Percentiles rank a stretch among this genome's conserved stretches.
Evolutionary conservation across 1,139 yeast species (phyloP).

Genomic region (Kluyveromyces marxianus): DNA sequence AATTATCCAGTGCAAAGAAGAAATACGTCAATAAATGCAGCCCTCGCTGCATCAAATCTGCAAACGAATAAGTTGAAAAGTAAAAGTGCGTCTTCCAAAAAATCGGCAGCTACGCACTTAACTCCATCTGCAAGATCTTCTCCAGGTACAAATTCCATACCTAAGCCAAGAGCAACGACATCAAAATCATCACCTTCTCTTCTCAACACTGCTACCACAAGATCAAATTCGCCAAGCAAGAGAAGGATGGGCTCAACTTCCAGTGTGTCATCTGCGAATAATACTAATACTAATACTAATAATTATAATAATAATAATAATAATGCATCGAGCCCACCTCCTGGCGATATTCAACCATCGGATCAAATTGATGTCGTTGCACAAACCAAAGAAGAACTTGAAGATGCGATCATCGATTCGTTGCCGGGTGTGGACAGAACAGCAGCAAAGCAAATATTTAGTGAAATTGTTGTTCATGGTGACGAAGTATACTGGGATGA

Average conservation of each 20-base stretch:
- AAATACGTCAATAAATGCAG: conserved; percentile 4
- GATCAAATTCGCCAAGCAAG: conserved; percentile 24
- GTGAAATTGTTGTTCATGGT: conserved; percentile 88
- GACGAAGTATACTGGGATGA: conserved; percentile 97
- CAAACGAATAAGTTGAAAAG: conserved; percentile 1
- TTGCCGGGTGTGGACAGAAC: conserved; percentile 45
- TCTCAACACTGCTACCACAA: conserved; percentile 5
- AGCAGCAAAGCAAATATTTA: conserved; percentile 79
- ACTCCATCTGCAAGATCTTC: conserved; percentile 2
- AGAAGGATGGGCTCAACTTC: conserved; percentile 9
- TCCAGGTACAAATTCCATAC: neutral
- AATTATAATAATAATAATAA: no score
- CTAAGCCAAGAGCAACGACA: conserved; percentile 7
- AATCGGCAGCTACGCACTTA: neutral
- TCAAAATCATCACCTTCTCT: conserved; percentile 9
- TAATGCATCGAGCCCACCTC: neutral
- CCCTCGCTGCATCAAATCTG: conserved; percentile 3
- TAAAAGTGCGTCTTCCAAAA: neutral
- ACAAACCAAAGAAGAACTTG: conserved; percentile 25
- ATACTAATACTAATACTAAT: no score
- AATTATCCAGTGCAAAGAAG: neutral
- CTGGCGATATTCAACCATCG: conserved; percentile 4
- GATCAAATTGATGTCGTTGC: conserved; percentile 11
- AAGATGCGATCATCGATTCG: conserved; percentile 33
- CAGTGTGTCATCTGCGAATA: no score